A percentile compares a stretch with the other conserved stretches of the same genome.
Evolutionary conservation across 164 flowering plant genomes (phyloP).

Genomic region (Dillenia turbinata): DNA sequence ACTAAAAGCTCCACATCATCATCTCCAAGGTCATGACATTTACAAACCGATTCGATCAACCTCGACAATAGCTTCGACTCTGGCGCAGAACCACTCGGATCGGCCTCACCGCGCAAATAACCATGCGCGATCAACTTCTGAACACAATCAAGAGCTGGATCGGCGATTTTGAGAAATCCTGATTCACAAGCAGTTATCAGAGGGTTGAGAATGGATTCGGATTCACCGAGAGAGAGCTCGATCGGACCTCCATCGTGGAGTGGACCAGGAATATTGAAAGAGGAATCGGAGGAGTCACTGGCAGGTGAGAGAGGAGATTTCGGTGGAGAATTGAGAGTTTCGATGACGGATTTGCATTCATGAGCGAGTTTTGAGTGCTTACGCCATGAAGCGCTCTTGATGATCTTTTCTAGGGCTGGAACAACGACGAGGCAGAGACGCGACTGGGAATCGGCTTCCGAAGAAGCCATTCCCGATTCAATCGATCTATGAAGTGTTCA

Average conservation of each 20-base stretch:
- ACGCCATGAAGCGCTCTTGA: constrained; percentile 92
- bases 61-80: constrained; percentile 55
- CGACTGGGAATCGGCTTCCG: constrained; percentile 87
- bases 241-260: constrained; percentile 53
- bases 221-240: constrained; percentile 65
- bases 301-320: constrained; percentile 10
- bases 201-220: constrained; percentile 71
- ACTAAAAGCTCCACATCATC: constrained; percentile 69
- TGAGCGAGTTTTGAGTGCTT: constrained; percentile 85
- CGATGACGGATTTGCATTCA: constrained; percentile 78
- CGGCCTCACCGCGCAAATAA: constrained; percentile 82
- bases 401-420: constrained; percentile 84
- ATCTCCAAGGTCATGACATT: constrained; percentile 78
- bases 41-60: constrained; percentile 78
- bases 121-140: constrained; percentile 84
- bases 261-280: constrained; percentile 57
- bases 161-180: constrained; percentile 69
- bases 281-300: constrained; percentile 17
- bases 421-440: constrained; percentile 54
- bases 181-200: constrained; percentile 62
- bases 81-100: constrained; percentile 46
- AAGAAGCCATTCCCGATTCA: constrained; percentile 85
- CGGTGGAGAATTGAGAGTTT: constrained; percentile 32
- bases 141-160: constrained; percentile 77
- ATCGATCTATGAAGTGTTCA: constrained; percentile 6